phyloP scores from a whole-genome alignment of 2,329 filamentous ascomycete species.

The Cordyceps cateniannulata region DNA sequence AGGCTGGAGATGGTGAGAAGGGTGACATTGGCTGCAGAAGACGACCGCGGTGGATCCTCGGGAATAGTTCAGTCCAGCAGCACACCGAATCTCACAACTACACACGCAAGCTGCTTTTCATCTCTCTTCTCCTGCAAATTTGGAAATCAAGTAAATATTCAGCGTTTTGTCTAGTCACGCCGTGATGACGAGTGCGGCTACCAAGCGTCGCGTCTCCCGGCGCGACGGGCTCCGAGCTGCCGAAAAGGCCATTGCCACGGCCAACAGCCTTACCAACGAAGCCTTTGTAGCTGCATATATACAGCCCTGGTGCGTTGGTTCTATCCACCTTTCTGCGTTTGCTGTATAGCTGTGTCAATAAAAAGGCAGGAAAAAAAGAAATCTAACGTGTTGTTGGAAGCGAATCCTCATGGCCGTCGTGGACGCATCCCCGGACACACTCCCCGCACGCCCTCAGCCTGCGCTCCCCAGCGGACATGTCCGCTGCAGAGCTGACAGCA shows the following conservation, averaged over 20 bases:
- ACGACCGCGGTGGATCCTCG: slow-evolving; percentile 6
- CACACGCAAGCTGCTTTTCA: background rate
- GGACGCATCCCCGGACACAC: slow-evolving; percentile 44
- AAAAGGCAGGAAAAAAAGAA: background rate
- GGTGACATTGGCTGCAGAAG: background rate
- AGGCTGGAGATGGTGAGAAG: background rate
- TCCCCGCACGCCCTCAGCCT: slow-evolving; percentile 39
- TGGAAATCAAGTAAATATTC: background rate
- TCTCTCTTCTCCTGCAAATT: background rate
- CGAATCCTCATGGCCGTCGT: slow-evolving; percentile 29
- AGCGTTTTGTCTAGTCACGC: too few relatives aligned
- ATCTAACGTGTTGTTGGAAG: background rate
- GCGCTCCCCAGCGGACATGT: slow-evolving; percentile 31
- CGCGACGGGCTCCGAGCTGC: slow-evolving; percentile 10
- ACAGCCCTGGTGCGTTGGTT: slow-evolving; percentile 35
- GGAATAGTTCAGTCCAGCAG: background rate
- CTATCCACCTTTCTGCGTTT: background rate
- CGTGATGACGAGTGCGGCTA: background rate
- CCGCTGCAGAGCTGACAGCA: slow-evolving; percentile 37
- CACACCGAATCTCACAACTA: background rate
- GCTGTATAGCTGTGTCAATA: too few relatives aligned
- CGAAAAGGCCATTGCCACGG: slow-evolving; percentile 37
- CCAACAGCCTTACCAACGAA: slow-evolving; percentile 40
- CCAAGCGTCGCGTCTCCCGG: background rate
- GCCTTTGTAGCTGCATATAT: slow-evolving; percentile 45